These are phyloP conservation scores for Atalantia buxifolia DNA, from an alignment of 345 rosid genomes.

Conservation along the genomic window DNA sequence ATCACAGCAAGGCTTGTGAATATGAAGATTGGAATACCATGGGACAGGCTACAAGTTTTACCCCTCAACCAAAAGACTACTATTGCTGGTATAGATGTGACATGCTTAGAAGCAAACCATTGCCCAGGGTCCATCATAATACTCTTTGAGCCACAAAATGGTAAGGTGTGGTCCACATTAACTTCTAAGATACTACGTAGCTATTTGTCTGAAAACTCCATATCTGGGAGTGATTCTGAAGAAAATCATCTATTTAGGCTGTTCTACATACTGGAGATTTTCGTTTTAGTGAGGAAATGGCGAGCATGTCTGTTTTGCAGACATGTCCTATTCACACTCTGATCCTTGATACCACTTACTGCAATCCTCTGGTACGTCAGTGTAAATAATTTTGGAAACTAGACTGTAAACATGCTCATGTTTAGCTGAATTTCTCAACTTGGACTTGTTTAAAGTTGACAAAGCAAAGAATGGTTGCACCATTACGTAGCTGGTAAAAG, in stretches of 20 bases:
- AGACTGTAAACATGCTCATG: not conserved
- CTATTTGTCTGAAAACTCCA: slow-evolving; percentile 5
- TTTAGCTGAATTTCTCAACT: not conserved
- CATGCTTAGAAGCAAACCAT: slow-evolving; percentile 93
- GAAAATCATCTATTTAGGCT: slow-evolving; percentile 36
- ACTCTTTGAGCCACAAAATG: slow-evolving; percentile 82
- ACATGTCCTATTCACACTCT: slow-evolving; percentile 58
- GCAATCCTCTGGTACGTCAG: slow-evolving; percentile 73
- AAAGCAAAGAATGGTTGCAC: not conserved
- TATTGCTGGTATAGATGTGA: slow-evolving; percentile 62
- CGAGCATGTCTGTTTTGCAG: slow-evolving; percentile 34
- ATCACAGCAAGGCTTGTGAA: slow-evolving; percentile 85
- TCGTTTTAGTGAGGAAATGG: slow-evolving; percentile 68
- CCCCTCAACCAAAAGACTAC: slow-evolving; percentile 65
- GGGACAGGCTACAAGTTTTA: slow-evolving; percentile 73
- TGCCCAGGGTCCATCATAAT: slow-evolving; percentile 91
- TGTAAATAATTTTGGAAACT: not conserved
- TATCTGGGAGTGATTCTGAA: slow-evolving; percentile 9
- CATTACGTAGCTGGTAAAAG: not conserved
- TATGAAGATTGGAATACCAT: slow-evolving; percentile 81
- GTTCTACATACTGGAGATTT: slow-evolving; percentile 95
- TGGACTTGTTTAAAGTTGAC: not conserved
- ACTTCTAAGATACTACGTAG: slow-evolving; percentile 4
- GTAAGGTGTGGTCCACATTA: slow-evolving; percentile 62
- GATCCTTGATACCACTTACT: slow-evolving; percentile 96